Conservation (phyloP, 1,284 basidiomycete genomes). For the Cryptococcus sp. region DNA sequence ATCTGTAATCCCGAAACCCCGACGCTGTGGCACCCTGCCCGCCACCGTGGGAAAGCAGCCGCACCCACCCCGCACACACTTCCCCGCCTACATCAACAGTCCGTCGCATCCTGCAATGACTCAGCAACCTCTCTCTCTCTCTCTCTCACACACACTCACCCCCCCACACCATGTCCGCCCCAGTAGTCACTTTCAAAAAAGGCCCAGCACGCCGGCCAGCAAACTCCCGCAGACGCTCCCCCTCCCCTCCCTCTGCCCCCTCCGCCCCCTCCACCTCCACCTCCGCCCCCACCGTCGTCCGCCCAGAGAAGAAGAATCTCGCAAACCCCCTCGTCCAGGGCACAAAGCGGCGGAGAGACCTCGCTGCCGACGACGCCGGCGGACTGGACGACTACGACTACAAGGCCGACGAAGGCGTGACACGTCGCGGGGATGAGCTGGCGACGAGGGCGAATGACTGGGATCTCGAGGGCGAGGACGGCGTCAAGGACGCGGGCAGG, state of each 20-base stretch:
- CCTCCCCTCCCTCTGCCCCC: slow-evolving; percentile 52
- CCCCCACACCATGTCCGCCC: slow-evolving; percentile 21
- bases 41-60: too few species aligned
- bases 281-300: slow-evolving; percentile 55
- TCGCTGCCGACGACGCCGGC: slow-evolving; percentile 57
- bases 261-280: slow-evolving; percentile 51
- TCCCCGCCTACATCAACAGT: too few species aligned
- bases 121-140: too few species aligned
- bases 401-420: slow-evolving; percentile 45
- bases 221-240: slow-evolving; percentile 17
- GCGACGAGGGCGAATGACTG: slow-evolving; percentile 51
- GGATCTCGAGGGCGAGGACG: slow-evolving; percentile 47
- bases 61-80: too few species aligned
- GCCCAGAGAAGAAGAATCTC: slow-evolving; percentile 65
- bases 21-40: too few species aligned
- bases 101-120: too few species aligned
- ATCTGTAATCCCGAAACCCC: too few species aligned
- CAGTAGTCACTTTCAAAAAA: slow-evolving; percentile 82
- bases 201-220: slow-evolving; percentile 17
- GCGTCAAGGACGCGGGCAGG: slow-evolving; percentile 11
- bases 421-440: slow-evolving; percentile 39
- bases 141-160: too few species aligned
- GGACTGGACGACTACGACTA: slow-evolving; percentile 61
- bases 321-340: slow-evolving; percentile 75
- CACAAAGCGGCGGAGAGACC: slow-evolving; percentile 70